Evolutionary conservation across 345 rosid species (phyloP).

Genomic region (Xanthoceras sorbifolium): DNA sequence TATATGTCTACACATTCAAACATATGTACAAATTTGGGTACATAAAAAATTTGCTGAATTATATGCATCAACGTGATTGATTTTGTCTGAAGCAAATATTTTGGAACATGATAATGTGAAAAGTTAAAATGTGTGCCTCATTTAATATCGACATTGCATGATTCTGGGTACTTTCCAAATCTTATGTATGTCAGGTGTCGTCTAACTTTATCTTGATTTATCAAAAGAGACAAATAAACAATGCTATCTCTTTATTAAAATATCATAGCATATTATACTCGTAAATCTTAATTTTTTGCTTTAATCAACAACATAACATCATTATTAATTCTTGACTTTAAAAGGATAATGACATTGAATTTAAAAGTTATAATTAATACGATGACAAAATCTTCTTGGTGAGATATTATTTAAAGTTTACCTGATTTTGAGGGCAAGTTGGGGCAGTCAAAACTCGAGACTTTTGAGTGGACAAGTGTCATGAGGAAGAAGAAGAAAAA

Average conservation of each 20-base stretch:
- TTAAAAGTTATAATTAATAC: background rate
- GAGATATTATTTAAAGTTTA: background rate
- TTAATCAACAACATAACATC: background rate
- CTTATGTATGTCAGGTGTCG: background rate
- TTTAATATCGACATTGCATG: constrained; percentile 21
- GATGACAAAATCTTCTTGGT: background rate
- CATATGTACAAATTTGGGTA: background rate
- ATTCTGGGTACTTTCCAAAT: background rate
- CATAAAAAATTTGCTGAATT: too few relatives aligned
- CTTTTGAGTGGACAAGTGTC: background rate
- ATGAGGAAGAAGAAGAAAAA: background rate
- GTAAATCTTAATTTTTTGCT: background rate
- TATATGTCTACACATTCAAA: background rate
- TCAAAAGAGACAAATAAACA: background rate
- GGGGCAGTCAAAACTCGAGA: background rate
- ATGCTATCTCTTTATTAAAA: too few relatives aligned
- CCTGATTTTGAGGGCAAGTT: background rate
- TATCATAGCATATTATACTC: too few relatives aligned
- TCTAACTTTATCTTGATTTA: background rate
- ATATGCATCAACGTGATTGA: constrained; percentile 1
- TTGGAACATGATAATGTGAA: background rate
- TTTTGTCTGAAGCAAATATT: background rate
- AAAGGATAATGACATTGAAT: too few relatives aligned
- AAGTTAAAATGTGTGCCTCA: constrained; percentile 38
- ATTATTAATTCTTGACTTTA: background rate